A percentile compares a stretch with the other conserved stretches of the same genome.
Conservation (phyloP, 169 alveolate species). For the Cyclospora cayetanensis region DNA sequence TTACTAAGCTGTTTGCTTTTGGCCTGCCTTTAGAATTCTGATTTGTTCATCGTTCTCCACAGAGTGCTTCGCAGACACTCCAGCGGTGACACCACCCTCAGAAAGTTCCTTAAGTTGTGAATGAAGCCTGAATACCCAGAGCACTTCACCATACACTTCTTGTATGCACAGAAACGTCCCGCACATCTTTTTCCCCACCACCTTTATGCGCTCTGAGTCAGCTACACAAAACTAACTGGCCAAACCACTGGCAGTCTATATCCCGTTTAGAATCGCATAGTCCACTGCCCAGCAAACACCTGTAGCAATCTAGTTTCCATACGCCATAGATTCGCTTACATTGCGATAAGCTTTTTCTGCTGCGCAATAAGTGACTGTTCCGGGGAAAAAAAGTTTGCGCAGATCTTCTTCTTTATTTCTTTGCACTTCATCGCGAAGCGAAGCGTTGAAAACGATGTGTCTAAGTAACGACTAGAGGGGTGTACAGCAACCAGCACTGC, state of each 20-base stretch:
- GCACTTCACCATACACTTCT: neutral
- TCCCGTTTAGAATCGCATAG: too few species aligned
- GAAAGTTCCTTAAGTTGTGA: constrained; percentile 67
- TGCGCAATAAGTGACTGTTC: constrained; percentile 84
- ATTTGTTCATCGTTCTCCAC: constrained; percentile 67
- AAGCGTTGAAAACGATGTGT: constrained; percentile 80
- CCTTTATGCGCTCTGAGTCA: too few species aligned
- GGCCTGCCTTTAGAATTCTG: constrained; percentile 51
- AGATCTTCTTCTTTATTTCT: constrained; percentile 74
- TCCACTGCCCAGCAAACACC: too few species aligned
- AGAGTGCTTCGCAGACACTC: neutral
- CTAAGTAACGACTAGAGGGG: constrained; percentile 81
- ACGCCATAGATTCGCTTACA: constrained; percentile 43
- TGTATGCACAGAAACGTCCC: too few species aligned
- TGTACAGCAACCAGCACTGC: constrained; percentile 83
- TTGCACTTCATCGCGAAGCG: constrained; percentile 83
- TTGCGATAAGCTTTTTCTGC: constrained; percentile 80
- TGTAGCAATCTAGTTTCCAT: neutral
- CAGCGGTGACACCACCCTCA: constrained; percentile 64
- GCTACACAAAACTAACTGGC: too few species aligned
- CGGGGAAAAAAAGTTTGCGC: constrained; percentile 78
- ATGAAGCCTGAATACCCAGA: constrained; percentile 40
- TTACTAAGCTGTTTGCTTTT: neutral
- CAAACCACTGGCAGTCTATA: too few species aligned
- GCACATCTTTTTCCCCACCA: too few species aligned